A percentile compares a stretch with the other conserved stretches of the same genome.
These are phyloP conservation scores for Penicillium corylophilum DNA, from an alignment of 2,329 filamentous ascomycete genomes.

Conservation along the genomic window DNA sequence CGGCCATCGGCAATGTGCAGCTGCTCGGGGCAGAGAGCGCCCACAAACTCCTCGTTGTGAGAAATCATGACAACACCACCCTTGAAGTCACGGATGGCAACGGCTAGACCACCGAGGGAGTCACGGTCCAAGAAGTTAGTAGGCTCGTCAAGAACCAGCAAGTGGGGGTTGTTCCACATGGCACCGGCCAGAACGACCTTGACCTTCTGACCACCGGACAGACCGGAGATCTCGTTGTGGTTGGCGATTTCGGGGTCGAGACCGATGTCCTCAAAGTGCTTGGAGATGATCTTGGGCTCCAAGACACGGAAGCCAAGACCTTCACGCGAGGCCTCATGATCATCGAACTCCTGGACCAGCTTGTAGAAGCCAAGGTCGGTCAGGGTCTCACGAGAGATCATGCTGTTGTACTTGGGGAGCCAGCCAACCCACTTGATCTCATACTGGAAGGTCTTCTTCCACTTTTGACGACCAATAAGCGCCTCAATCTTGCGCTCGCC, in stretches of 20 bases:
- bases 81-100: constrained; percentile 96
- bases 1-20: constrained; percentile 90
- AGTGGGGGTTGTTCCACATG: constrained; percentile 99
- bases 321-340: constrained; percentile 97
- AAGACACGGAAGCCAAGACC: constrained; percentile 94
- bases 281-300: constrained; percentile 88
- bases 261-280: constrained; percentile 97
- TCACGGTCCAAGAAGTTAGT: constrained; percentile 99
- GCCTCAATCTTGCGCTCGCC: constrained; percentile 76
- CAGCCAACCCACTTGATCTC: constrained; percentile 91
- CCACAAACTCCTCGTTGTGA: constrained; percentile 98
- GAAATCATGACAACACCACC: constrained; percentile 99
- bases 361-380: constrained; percentile 84
- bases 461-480: constrained; percentile 95
- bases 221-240: constrained; percentile 94
- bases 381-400: constrained; percentile 90
- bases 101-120: constrained; percentile 92
- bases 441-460: constrained; percentile 98
- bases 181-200: constrained; percentile 96
- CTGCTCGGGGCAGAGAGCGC: constrained; percentile 91
- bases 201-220: constrained; percentile 97
- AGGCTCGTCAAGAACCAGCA: constrained; percentile 95
- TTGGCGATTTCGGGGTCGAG: constrained; percentile 97
- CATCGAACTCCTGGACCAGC: constrained; percentile 95
- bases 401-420: constrained; percentile 89